Conservation (phyloP, 2,329 filamentous ascomycete genomes). For the Sporothrix humicola region DNA sequence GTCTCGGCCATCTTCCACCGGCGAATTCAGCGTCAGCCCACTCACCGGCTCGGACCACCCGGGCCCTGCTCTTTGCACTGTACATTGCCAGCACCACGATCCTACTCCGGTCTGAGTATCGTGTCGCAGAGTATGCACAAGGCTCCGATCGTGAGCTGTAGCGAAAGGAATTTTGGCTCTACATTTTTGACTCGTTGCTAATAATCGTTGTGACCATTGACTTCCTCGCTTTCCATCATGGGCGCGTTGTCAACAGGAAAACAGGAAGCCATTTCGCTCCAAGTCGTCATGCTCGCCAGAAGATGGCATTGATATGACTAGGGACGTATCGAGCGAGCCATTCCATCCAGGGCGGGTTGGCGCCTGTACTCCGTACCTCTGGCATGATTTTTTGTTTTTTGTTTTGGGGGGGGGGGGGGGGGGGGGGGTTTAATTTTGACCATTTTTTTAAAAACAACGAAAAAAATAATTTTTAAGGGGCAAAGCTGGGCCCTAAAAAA, state of each 20-base stretch:
- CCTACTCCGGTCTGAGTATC: slow-evolving; percentile 47
- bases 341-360: too few relatives aligned
- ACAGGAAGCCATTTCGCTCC: neutral
- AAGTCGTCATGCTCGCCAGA: neutral
- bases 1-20: slow-evolving; percentile 29
- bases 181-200: slow-evolving; percentile 44
- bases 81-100: slow-evolving; percentile 39
- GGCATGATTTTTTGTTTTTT: too few relatives aligned
- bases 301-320: neutral
- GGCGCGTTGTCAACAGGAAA: slow-evolving; percentile 26
- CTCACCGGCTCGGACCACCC: neutral
- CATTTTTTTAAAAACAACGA: too few relatives aligned
- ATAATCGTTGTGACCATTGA: slow-evolving; percentile 37
- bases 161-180: slow-evolving; percentile 43
- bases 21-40: slow-evolving; percentile 26
- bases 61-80: slow-evolving; percentile 35
- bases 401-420: too few relatives aligned
- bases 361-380: too few relatives aligned
- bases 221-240: slow-evolving; percentile 34
- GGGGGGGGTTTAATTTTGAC: too few relatives aligned
- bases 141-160: slow-evolving; percentile 43
- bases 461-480: too few relatives aligned
- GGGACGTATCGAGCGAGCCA: neutral
- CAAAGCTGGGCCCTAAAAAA: too few relatives aligned
- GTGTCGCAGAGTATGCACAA: slow-evolving; percentile 49